Percentiles rank a stretch among this genome's conserved stretches.
phyloP scores from a whole-genome alignment of 176 grass and related monocot species.

The Carex cristatella region DNA sequence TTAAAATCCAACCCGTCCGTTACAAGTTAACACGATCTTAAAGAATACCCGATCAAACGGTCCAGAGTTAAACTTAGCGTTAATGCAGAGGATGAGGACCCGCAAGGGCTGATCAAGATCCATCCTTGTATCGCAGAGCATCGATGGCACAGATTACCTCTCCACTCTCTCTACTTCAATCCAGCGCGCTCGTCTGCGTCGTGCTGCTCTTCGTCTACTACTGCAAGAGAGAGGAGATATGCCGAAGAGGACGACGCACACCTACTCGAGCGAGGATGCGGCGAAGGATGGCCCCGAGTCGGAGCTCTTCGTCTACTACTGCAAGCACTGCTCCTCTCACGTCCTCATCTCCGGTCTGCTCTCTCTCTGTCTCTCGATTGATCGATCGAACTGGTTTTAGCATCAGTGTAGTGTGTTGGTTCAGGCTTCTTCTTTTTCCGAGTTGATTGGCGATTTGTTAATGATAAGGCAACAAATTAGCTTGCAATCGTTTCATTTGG shows the following conservation, averaged over 20 bases:
- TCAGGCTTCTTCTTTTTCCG: too few species aligned
- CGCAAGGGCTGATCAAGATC: too few species aligned
- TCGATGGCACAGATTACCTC: too few species aligned
- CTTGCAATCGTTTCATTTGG: neutral
- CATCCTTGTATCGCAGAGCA: too few species aligned
- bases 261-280: constrained; percentile 98
- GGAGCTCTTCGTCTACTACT: constrained; percentile 97
- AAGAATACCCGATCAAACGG: too few species aligned
- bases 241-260: constrained; percentile 98
- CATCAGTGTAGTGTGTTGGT: neutral
- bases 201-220: too few species aligned
- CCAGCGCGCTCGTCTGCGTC: too few species aligned
- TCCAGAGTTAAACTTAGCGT: too few species aligned
- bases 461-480: neutral
- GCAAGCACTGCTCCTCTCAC: constrained; percentile 93
- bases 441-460: neutral
- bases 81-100: too few species aligned
- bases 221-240: constrained; percentile 11
- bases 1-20: too few species aligned
- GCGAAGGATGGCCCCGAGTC: constrained; percentile 82
- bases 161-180: too few species aligned
- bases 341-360: constrained; percentile 83
- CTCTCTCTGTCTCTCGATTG: neutral
- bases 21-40: too few species aligned
- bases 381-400: neutral